Conservation (phyloP, 2,329 filamentous ascomycete species). For the Colletotrichum tropicale region DNA sequence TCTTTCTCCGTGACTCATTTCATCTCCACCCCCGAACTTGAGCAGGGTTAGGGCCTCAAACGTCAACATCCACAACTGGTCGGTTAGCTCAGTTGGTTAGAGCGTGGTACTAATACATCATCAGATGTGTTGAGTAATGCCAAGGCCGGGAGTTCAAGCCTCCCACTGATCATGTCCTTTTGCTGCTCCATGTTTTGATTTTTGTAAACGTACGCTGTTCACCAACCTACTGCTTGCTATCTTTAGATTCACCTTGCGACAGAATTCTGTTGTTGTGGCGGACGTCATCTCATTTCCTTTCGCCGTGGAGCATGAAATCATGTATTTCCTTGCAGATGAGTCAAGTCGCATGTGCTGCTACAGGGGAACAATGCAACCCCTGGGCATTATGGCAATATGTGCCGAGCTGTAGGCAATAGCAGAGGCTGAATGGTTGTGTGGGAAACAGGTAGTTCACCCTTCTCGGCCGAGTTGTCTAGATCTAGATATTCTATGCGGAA, state of each 20-base stretch:
- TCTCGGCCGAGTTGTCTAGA: not conserved
- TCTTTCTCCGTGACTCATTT: not conserved
- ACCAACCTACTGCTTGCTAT: not conserved
- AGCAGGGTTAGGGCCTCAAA: fast-evolving
- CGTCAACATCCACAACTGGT: not conserved
- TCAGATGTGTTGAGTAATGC: conserved; percentile 10
- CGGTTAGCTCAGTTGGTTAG: conserved; percentile 22
- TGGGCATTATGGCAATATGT: not conserved
- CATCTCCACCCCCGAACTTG: not conserved
- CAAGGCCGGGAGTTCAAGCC: conserved; percentile 21
- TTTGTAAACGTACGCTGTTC: not conserved
- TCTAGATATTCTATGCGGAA: not conserved
- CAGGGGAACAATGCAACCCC: not conserved
- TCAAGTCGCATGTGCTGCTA: no score
- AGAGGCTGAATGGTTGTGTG: not conserved
- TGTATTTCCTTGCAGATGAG: no score
- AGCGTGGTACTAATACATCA: conserved; percentile 21
- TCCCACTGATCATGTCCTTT: conserved; percentile 15
- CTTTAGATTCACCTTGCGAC: not conserved
- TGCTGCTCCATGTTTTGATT: not conserved
- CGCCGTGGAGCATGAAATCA: not conserved
- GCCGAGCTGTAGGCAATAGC: not conserved
- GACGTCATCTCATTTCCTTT: not conserved
- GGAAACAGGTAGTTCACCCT: not conserved
- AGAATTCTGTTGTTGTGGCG: not conserved